Percentiles rank a stretch among this genome's conserved stretches.
Evolutionary conservation across 495 filamentous ascomycete genomes (phyloP).

Genomic region (Daldinia bambusicola): DNA sequence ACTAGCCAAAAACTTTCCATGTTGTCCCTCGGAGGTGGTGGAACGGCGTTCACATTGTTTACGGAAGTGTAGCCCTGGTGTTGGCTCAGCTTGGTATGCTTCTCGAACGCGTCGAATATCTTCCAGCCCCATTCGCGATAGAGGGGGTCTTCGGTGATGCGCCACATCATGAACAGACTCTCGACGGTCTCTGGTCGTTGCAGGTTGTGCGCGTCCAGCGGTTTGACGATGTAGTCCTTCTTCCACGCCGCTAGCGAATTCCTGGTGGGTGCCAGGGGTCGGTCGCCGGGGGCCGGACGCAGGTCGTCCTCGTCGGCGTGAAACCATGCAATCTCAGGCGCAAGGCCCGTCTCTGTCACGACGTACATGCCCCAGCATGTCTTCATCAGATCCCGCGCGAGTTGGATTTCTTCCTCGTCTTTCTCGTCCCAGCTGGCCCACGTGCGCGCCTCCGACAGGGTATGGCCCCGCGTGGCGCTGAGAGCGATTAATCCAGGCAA

Average conservation of each 20-base stretch:
- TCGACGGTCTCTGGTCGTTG: constrained; percentile 85
- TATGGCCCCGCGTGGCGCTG: constrained; percentile 73
- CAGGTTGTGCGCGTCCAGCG: constrained; percentile 76
- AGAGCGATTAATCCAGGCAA: constrained; percentile 81
- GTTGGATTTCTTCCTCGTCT: constrained; percentile 74
- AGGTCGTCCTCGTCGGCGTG: no score
- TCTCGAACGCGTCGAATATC: constrained; percentile 79
- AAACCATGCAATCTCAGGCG: constrained; percentile 74
- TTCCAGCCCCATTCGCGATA: constrained; percentile 87
- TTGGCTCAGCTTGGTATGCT: constrained; percentile 64
- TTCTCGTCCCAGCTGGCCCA: constrained; percentile 67
- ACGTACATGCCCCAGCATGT: constrained; percentile 85
- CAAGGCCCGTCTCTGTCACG: constrained; percentile 73
- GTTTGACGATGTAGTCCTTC: constrained; percentile 73
- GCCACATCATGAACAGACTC: constrained; percentile 83
- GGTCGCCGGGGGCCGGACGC: constrained; percentile 12
- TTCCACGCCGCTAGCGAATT: constrained; percentile 40
- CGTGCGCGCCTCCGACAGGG: constrained; percentile 68
- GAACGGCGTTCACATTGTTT: constrained; percentile 66
- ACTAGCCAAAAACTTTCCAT: constrained; percentile 84
- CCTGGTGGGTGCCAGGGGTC: constrained; percentile 12
- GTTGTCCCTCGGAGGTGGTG: constrained; percentile 65
- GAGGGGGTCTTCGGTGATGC: constrained; percentile 77
- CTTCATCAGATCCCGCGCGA: constrained; percentile 77
- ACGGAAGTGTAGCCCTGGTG: constrained; percentile 71